Conservation (phyloP, 192 early-diverging fungal genomes). For the Chytriomyces sp. region DNA sequence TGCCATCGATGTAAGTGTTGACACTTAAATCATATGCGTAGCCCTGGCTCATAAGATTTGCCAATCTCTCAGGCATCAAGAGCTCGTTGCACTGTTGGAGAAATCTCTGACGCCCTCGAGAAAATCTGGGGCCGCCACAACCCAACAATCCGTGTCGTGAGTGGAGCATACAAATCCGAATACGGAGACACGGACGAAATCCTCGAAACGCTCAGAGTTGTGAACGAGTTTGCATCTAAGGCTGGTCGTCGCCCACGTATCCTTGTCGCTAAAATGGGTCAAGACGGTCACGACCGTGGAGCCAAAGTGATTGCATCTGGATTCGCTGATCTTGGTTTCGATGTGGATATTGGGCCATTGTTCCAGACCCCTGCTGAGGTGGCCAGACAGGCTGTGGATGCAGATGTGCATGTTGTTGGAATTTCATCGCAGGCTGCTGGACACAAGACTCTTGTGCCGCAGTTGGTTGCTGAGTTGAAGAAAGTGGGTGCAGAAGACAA, state of each 20-base stretch:
- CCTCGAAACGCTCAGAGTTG: slow-evolving; percentile 63
- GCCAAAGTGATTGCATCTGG: slow-evolving; percentile 91
- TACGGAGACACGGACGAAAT: slow-evolving; percentile 75
- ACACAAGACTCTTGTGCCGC: slow-evolving; percentile 85
- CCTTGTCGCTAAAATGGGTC: slow-evolving; percentile 91
- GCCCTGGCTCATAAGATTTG: not conserved
- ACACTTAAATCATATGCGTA: not conserved
- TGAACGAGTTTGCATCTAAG: slow-evolving; percentile 69
- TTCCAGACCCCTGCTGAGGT: slow-evolving; percentile 90
- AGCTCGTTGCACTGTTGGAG: slow-evolving; percentile 82
- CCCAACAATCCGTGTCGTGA: slow-evolving; percentile 79
- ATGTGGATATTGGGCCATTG: slow-evolving; percentile 88
- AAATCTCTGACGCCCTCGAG: slow-evolving; percentile 82
- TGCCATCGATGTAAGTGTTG: slow-evolving; percentile 63
- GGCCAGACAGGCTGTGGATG: slow-evolving; percentile 85
- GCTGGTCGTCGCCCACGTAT: slow-evolving; percentile 87
- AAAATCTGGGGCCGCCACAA: slow-evolving; percentile 83
- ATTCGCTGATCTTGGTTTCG: slow-evolving; percentile 89
- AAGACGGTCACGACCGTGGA: slow-evolving; percentile 93
- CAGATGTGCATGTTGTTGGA: slow-evolving; percentile 88
- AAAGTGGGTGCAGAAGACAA: slow-evolving; percentile 77
- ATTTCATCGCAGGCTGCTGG: slow-evolving; percentile 88
- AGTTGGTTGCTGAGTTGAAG: slow-evolving; percentile 75
- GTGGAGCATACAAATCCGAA: slow-evolving; percentile 84
- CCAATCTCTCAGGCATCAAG: slow-evolving; percentile 61